phyloP scores from a whole-genome alignment of 176 grass and related monocot genomes.

The Aegilops tauschii region DNA sequence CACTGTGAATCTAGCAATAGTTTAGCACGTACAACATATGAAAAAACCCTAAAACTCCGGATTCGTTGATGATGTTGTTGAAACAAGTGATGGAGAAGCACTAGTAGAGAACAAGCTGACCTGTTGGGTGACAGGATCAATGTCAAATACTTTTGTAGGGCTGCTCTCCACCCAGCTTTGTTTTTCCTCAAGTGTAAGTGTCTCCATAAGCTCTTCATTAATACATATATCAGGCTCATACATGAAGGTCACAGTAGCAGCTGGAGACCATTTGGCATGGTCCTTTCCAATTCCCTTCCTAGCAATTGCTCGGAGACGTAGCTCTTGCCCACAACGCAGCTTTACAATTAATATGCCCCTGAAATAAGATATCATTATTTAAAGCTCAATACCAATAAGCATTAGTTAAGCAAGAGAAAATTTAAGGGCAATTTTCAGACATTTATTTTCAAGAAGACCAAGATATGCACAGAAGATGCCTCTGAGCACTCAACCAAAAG shows the following conservation, averaged over 20 bases:
- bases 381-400: background rate
- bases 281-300: conserved; percentile 98
- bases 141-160: conserved; percentile 81
- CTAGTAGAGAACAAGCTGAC: conserved; percentile 45
- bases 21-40: background rate
- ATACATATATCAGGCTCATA: conserved; percentile 89
- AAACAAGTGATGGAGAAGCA: background rate
- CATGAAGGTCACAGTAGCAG: conserved; percentile 95
- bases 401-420: background rate
- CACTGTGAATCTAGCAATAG: background rate
- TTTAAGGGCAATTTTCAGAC: background rate
- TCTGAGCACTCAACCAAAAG: background rate
- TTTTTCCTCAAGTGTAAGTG: conserved; percentile 69
- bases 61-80: background rate
- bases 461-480: background rate
- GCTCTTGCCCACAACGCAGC: conserved; percentile 85
- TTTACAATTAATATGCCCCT: conserved; percentile 93
- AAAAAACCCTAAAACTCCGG: background rate
- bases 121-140: conserved; percentile 73
- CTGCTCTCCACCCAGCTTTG: conserved; percentile 81
- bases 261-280: conserved; percentile 94
- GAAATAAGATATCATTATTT: background rate
- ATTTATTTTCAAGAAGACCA: background rate
- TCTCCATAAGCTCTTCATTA: conserved; percentile 87
- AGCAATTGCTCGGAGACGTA: conserved; percentile 93